Evolutionary conservation across 2,329 filamentous ascomycete species (phyloP).

Genomic region (Exophiala calicioides): DNA sequence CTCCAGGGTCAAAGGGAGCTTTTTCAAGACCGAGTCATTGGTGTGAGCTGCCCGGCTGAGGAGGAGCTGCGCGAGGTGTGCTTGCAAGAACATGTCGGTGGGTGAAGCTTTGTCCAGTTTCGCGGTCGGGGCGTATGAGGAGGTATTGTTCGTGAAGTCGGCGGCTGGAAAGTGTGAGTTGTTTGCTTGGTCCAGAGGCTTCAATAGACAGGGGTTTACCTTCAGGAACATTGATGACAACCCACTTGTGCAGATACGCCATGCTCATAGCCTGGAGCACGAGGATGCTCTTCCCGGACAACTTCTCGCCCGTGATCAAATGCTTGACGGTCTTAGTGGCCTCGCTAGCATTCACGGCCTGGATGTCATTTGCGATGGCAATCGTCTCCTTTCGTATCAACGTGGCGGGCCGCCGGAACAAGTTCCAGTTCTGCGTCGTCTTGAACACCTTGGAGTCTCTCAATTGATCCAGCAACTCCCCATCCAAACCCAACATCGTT

Average conservation of each 20-base stretch:
- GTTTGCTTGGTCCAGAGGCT: neutral
- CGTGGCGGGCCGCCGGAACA: constrained; percentile 80
- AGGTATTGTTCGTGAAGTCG: constrained; percentile 77
- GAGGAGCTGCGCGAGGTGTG: constrained; percentile 72
- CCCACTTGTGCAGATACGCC: constrained; percentile 79
- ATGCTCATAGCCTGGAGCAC: constrained; percentile 80
- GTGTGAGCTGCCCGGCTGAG: constrained; percentile 71
- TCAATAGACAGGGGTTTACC: constrained; percentile 56
- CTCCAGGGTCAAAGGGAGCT: constrained; percentile 52
- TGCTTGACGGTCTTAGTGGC: constrained; percentile 50
- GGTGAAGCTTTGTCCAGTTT: constrained; percentile 8
- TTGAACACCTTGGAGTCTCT: constrained; percentile 89
- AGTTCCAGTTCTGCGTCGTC: constrained; percentile 79
- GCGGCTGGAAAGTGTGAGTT: constrained; percentile 57
- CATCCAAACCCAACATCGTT: constrained; percentile 66
- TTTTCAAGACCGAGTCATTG: constrained; percentile 66
- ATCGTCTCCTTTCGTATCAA: constrained; percentile 78
- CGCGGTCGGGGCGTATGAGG: constrained; percentile 69
- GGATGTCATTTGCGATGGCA: constrained; percentile 66
- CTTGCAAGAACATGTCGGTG: constrained; percentile 70
- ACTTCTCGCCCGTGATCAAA: constrained; percentile 71
- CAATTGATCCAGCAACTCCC: constrained; percentile 73
- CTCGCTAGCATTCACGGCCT: constrained; percentile 49
- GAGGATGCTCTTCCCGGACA: constrained; percentile 83
- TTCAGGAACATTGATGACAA: constrained; percentile 87